Base-by-base conservation (phyloP, 495 filamentous ascomycete species). In the Lepraria neglecta region DNA sequence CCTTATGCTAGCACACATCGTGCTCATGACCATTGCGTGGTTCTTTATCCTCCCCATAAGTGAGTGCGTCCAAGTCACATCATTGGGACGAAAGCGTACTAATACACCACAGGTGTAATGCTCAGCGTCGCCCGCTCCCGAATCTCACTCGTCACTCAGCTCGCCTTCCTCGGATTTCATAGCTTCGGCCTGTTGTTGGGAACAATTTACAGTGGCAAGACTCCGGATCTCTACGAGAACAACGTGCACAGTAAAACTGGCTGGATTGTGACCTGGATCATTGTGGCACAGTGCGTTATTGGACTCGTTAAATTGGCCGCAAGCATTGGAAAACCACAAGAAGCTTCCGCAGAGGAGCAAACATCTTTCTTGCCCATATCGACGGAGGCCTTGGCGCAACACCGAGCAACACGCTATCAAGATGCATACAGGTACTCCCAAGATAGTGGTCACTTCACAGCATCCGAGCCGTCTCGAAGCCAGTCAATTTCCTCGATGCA, bases 391-490 rank as follows among this genome's bases (percentile, higher is more conserved):
- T 84, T 87, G 76, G 84, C 77, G 44, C 78, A 83, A 65, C 83
- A 85, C 65, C 74, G 78, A 61, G 77, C 76, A 42, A 78, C 80
- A 56, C 71, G 75, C 7, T 70, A 70, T 42, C 72, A 71, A 42
- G 71, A 80, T 59, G 72, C 72, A 14, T 80, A 83, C 67, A 84
- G 90, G 44, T 88, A 82, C 73, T 95, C 90, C 6, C 78, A 86
- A 54, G 94, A 96, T 71, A 96, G 92, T 61, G 91, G 90, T 3
- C 92, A 96, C 64, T 91, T 91, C 17, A 91, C 89, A 0, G 90
- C 94, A 65, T 81, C 81, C 3, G 81, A 81, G 56, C 82, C 87
- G 4, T 83, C 84, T 58, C 87, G 87, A 27, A 77, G 87, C 54
- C 80, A 84, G 48, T 88, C 89, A 28, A 74, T 85, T 21, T 81